These are phyloP conservation scores for Boletus barrowsii DNA, from an alignment of 768 basidiomycete genomes.

Conservation along the genomic window DNA sequence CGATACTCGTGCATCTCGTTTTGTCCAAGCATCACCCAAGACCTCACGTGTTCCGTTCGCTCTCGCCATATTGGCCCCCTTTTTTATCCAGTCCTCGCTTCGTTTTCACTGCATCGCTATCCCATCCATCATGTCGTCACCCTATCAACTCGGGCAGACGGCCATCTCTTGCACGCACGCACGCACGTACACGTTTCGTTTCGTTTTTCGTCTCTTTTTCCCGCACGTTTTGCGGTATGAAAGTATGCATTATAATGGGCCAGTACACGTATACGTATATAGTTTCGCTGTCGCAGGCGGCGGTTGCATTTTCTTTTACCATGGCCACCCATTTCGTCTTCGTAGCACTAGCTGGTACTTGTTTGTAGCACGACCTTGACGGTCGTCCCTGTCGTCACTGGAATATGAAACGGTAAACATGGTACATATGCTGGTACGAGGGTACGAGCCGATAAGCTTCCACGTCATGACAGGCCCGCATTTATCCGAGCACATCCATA, in stretches of 20 bases:
- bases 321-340: conserved; percentile 9
- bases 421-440: neutral
- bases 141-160: conserved; percentile 8
- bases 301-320: conserved; percentile 8
- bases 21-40: neutral
- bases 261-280: conserved; percentile 24
- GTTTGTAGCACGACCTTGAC: conserved; percentile 12
- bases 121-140: conserved; percentile 16
- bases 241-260: conserved; percentile 28
- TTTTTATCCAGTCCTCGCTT: conserved; percentile 4
- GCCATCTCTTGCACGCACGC: conserved; percentile 10
- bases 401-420: conserved; percentile 11
- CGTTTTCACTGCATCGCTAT: conserved; percentile 23
- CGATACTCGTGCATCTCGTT: conserved; percentile 10
- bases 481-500: too few relatives aligned
- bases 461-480: too few relatives aligned
- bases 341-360: conserved; percentile 17
- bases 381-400: conserved; percentile 5
- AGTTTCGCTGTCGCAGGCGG: conserved; percentile 28
- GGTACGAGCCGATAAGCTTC: too few relatives aligned
- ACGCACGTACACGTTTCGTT: neutral
- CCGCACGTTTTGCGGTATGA: conserved; percentile 16
- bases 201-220: neutral
- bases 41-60: conserved; percentile 4
- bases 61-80: conserved; percentile 4